Percentiles rank a stretch among this genome's conserved stretches.
Conservation (phyloP, 2,329 filamentous ascomycete genomes). For the Ceratocystis destructans region DNA sequence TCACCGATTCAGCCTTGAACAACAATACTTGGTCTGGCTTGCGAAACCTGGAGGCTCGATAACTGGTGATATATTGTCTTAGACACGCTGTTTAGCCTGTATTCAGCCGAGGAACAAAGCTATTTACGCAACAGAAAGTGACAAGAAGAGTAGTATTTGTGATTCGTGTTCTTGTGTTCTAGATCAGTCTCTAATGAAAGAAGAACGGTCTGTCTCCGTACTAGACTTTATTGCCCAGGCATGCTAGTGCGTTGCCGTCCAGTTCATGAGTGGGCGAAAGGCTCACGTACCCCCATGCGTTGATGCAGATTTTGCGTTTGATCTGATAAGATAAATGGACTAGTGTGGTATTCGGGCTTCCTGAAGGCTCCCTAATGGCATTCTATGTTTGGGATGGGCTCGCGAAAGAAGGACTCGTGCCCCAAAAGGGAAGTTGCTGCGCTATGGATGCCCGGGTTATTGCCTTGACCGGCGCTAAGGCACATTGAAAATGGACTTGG, state of each 20-base stretch:
- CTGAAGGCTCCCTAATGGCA: neutral
- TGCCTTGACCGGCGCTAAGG: slow-evolving; percentile 5
- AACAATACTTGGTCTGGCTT: too few species aligned
- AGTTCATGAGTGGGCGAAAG: neutral
- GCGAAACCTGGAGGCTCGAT: too few species aligned
- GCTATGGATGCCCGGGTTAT: neutral
- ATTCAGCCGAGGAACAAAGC: too few species aligned
- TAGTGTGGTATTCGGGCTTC: neutral
- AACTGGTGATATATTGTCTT: too few species aligned
- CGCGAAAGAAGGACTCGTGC: neutral
- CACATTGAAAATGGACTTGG: neutral
- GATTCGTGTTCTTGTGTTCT: too few species aligned
- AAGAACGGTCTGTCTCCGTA: neutral
- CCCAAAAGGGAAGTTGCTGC: slow-evolving; percentile 6
- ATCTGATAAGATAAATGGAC: slow-evolving; percentile 6
- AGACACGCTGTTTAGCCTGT: too few species aligned
- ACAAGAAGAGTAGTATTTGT: neutral
- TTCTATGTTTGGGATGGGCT: neutral
- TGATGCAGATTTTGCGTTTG: neutral
- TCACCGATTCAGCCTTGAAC: too few species aligned
- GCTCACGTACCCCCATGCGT: neutral
- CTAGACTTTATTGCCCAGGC: neutral
- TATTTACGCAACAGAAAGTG: neutral
- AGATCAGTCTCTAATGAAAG: neutral
- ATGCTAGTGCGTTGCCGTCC: neutral